Evolutionary conservation across 208 protist genomes (phyloP).

Genomic region (Entamoeba invadens): DNA sequence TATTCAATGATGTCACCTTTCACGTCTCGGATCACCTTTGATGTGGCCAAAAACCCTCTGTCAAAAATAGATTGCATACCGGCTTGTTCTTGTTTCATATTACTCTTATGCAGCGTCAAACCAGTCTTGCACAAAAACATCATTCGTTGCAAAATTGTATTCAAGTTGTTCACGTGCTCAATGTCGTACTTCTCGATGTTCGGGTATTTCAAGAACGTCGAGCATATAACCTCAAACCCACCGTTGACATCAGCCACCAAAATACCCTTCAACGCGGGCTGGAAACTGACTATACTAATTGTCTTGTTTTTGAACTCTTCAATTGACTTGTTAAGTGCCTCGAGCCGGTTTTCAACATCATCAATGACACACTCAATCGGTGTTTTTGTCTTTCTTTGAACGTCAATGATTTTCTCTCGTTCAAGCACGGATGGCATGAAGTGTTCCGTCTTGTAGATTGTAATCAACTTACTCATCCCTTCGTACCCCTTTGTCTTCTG

Average conservation of each 20-base stretch:
- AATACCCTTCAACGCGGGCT: background rate
- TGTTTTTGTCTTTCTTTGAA: background rate
- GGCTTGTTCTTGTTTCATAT: background rate
- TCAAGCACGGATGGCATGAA: background rate
- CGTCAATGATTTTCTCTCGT: background rate
- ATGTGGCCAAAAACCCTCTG: background rate
- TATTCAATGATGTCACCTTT: background rate
- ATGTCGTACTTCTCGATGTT: background rate
- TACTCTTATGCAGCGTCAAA: background rate
- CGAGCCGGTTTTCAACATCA: background rate
- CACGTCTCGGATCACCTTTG: background rate
- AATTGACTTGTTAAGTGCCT: background rate
- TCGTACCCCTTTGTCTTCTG: background rate
- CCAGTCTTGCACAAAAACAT: background rate
- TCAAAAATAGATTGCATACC: background rate
- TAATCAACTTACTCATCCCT: background rate
- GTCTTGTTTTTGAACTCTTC: background rate
- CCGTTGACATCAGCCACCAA: background rate
- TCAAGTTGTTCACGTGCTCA: background rate
- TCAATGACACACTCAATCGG: background rate
- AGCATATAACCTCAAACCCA: background rate
- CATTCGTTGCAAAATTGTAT: background rate
- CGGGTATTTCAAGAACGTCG: background rate
- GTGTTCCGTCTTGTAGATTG: background rate
- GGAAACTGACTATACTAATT: background rate